Evolutionary conservation across 1,284 basidiomycete species (phyloP), one percentile per base, ranked within the genome.

Genomic region (Leccinum holopus): DNA sequence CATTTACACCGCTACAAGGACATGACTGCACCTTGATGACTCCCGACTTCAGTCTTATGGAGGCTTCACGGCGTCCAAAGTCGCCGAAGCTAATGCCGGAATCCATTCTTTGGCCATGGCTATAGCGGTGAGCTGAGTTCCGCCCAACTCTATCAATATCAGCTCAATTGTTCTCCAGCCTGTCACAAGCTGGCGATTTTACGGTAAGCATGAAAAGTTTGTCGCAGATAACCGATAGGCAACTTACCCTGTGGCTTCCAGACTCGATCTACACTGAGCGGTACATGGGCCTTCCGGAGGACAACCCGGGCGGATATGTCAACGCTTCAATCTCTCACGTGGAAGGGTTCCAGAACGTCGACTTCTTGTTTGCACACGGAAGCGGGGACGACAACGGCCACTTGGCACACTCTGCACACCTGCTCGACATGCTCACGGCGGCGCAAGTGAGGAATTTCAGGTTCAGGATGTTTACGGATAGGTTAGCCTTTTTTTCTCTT

Each of bases 391-490:
- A 97, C 73, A 98, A 98, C 72, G 92, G 97, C 41, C 97, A 98
- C 76, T 96, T 87, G 70, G 86, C 90, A 44, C 97, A 98, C 77
- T 90, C 91, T 61, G 95, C 95, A 4, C 91, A 92, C 69, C 73
- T 98, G 69, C 77, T 98, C 55, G 97, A 98, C 76, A 92, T 96
- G 85, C 84, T 99, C 67, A 98, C 95, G 0, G 81, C 82, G 69
- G 85, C 82, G 18, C 79, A 87, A 60, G 85, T 98, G 39, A 81
- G 91, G 65, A 85, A 85, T 47, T 98, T 91, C 79, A 82, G 89
- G 69, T 97, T 98, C 77, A 85, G 96, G 72, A 94, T 97, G 91
- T 99, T 98, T 77, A 94, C 94, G 30, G 97, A 99, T 76, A 94
- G 92, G 90, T 91, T 66, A 66, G 83, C 76, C 32, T 30, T 35